A percentile compares a stretch with the other conserved stretches of the same genome.
phyloP scores from a whole-genome alignment of 2,329 filamentous ascomycete genomes.

The Colletotrichum somersetense region DNA sequence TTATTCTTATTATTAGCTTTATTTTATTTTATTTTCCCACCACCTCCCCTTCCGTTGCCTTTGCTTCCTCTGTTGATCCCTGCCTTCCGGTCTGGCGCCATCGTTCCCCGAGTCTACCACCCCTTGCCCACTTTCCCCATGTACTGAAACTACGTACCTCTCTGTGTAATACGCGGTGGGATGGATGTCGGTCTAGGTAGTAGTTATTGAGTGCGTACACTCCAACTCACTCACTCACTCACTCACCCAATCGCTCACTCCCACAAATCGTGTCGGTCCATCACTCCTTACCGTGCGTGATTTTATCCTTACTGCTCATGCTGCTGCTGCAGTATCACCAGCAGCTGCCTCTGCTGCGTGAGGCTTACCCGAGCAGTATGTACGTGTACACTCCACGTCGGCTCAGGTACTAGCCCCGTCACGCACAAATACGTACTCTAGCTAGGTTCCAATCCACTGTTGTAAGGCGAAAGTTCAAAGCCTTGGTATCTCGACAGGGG shows the following conservation, averaged over 20 bases:
- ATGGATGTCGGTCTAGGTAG: conserved; percentile 26
- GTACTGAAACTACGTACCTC: neutral
- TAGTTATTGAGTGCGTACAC: conserved; percentile 26
- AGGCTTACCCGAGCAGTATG: conserved; percentile 28
- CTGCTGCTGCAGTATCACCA: neutral
- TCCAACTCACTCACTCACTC: neutral
- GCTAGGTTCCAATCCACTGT: conserved; percentile 10
- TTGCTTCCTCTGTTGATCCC: conserved; percentile 25
- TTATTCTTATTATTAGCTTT: neutral
- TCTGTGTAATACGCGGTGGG: neutral
- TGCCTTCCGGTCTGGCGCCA: conserved; percentile 40
- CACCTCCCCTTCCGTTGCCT: neutral
- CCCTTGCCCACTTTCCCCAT: conserved; percentile 38
- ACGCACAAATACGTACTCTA: conserved; percentile 12
- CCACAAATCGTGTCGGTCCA: neutral
- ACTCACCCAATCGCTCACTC: neutral
- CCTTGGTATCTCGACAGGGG: conserved; percentile 33
- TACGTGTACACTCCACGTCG: neutral
- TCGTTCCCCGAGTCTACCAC: conserved; percentile 40
- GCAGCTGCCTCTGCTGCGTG: conserved; percentile 4
- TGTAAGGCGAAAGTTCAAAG: conserved; percentile 37
- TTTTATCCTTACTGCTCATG: neutral
- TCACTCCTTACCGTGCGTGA: conserved; percentile 4
- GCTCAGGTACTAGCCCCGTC: conserved; percentile 18
- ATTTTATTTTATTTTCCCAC: neutral